Evolutionary conservation across 495 filamentous ascomycete species (phyloP), one percentile per base, ranked within the genome.

Genomic region (Lasiosphaeria miniovina): DNA sequence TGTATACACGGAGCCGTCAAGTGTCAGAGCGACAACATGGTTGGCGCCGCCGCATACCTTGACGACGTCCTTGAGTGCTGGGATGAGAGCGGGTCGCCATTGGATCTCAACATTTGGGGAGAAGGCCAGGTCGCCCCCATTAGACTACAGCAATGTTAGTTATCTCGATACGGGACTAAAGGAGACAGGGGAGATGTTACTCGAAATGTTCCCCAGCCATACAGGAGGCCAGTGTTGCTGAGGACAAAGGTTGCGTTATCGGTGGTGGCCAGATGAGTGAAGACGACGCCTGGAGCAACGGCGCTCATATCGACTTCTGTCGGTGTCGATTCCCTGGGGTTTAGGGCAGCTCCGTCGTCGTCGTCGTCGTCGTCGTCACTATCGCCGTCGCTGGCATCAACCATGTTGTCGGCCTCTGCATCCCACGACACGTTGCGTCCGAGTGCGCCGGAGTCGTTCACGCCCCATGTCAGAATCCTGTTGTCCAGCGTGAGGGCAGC

Each of bases 141-240:
- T 38, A 36, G 50, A 52, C 50, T 52, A 34, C 43, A 46, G 15
- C 24, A n/a, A 46, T 46, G 43, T 46, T 14, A 46, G 43, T 46
- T 11, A 14, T 38, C 10, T 35, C 8, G 5, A 8, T 50, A 6
- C 10, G 4, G 14, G 4, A 31, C 6, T 50, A 24, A 14, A 8
- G 15, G 6, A 14, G 9, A 38, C 9, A 53, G 31, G 32, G 12
- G n/a, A 9, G 51, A 12, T 43, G n/a, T 55, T 9, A 45, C 52
- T 9, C 40, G 36, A 55, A 55, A 55, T 6, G 36, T 55, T 4
- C 52, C 52, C 52, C 52, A 55, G 12, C 52, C 52, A 40, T 55
- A 55, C 8, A 55, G 36, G n/a, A 43, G 36, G n/a, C 52, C 52
- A 7, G 36, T 33, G 15, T 43, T 33, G n/a, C 36, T 43, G 6